phyloP scores from a whole-genome alignment of 2,329 filamentous ascomycete genomes.

The Zopfia rhizophila region DNA sequence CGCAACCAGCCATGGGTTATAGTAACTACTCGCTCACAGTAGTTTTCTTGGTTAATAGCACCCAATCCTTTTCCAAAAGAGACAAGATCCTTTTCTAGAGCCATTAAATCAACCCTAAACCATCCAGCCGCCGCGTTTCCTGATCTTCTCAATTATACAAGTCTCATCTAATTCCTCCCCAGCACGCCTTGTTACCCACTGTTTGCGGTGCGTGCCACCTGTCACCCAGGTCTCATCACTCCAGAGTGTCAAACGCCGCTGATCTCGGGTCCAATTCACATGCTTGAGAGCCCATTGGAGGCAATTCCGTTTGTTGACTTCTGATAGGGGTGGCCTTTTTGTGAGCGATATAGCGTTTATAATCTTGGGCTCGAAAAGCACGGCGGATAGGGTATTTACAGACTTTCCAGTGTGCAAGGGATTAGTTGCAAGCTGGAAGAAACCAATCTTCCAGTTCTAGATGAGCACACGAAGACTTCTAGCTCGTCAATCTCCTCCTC shows the following conservation, averaged over 20 bases:
- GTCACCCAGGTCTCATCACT: slow-evolving; percentile 11
- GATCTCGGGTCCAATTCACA: slow-evolving; percentile 4
- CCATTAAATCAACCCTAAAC: slow-evolving; percentile 10
- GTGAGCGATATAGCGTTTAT: slow-evolving; percentile 2
- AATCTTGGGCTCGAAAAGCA: neutral
- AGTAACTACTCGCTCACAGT: slow-evolving; percentile 16
- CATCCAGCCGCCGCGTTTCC: slow-evolving; percentile 2
- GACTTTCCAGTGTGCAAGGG: slow-evolving; percentile 1
- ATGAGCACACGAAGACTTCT: neutral
- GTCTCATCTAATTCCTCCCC: slow-evolving; percentile 6
- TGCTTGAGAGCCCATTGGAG: slow-evolving; percentile 2
- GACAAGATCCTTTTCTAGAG: slow-evolving; percentile 8
- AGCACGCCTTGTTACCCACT: slow-evolving; percentile 3
- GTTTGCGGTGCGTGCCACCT: slow-evolving; percentile 3
- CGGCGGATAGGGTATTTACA: slow-evolving; percentile 3
- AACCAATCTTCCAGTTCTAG: neutral
- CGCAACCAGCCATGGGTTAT: slow-evolving; percentile 18
- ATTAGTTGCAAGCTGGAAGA: no score
- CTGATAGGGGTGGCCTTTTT: slow-evolving; percentile 3
- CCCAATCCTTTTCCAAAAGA: slow-evolving; percentile 23
- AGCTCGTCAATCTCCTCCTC: slow-evolving; percentile 7
- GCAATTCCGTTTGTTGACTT: neutral
- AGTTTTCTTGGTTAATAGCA: slow-evolving; percentile 15
- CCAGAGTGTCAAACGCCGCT: slow-evolving; percentile 7
- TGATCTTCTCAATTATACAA: slow-evolving; percentile 3